phyloP scores from a whole-genome alignment of 139 green algal genomes.

The Micromonas pusilla region DNA sequence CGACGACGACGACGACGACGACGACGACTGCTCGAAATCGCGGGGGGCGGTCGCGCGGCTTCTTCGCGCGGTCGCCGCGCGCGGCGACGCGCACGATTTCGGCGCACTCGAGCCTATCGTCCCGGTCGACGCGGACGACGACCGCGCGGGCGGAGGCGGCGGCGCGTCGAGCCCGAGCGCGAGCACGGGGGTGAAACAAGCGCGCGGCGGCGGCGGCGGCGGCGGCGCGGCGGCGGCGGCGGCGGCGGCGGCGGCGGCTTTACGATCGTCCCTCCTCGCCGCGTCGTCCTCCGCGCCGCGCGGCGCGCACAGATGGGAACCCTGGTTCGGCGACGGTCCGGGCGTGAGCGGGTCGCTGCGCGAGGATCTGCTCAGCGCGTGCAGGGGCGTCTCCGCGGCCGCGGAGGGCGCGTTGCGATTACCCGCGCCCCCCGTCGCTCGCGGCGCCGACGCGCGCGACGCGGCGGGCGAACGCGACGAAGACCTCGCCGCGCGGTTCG shows the following conservation, averaged over 20 bases:
- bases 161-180: neutral
- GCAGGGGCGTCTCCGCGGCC: neutral
- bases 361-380: neutral
- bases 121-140: neutral
- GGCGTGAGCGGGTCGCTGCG: neutral
- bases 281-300: no score
- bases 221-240: no score
- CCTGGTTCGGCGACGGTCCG: neutral
- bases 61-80: no score
- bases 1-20: no score
- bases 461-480: neutral
- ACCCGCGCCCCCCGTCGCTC: no score
- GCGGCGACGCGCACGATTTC: no score
- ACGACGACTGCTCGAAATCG: no score
- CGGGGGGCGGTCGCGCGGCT: no score
- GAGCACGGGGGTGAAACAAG: no score
- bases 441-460: no score
- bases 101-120: neutral
- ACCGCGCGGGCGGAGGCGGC: no score
- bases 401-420: neutral
- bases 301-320: neutral
- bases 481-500: neutral
- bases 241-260: neutral
- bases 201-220: no score
- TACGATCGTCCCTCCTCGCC: neutral